These are phyloP conservation scores for Barnettozyma populi DNA, from an alignment of 805 yeast genomes.

Conservation along the genomic window DNA sequence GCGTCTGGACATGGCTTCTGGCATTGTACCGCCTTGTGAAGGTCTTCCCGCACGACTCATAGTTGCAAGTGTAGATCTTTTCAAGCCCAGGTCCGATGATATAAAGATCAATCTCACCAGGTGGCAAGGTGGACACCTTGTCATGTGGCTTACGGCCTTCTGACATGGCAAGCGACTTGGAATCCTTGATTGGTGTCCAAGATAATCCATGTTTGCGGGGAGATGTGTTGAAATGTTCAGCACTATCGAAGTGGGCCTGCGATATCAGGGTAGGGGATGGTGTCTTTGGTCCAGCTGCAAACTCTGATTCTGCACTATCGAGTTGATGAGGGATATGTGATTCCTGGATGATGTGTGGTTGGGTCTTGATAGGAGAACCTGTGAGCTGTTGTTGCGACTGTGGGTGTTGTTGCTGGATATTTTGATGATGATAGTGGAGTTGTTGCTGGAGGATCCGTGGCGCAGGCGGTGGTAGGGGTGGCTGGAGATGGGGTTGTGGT, in stretches of 20 bases:
- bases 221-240: conserved; percentile 5
- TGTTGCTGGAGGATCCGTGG: conserved; percentile 1
- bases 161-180: conserved; percentile 7
- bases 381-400: background rate
- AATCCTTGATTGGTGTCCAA: conserved; percentile 24
- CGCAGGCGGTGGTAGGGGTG: background rate
- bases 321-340: background rate
- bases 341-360: background rate
- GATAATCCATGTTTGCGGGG: conserved; percentile 14
- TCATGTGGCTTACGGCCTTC: conserved; percentile 23
- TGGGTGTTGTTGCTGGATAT: background rate
- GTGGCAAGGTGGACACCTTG: conserved; percentile 63
- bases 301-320: conserved; percentile 30
- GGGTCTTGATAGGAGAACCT: background rate
- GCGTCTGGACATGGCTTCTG: conserved; percentile 95
- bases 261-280: conserved; percentile 41
- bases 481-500: background rate
- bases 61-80: conserved; percentile 69
- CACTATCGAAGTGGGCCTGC: conserved; percentile 25
- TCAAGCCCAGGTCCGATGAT: conserved; percentile 75
- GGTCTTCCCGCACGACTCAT: conserved; percentile 70
- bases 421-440: background rate
- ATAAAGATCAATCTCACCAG: conserved; percentile 82
- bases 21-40: conserved; percentile 89
- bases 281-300: conserved; percentile 31